A percentile compares a stretch with the other conserved stretches of the same genome.
Evolutionary conservation across 345 rosid genomes (phyloP).

Genomic region (Ricinus communis): DNA sequence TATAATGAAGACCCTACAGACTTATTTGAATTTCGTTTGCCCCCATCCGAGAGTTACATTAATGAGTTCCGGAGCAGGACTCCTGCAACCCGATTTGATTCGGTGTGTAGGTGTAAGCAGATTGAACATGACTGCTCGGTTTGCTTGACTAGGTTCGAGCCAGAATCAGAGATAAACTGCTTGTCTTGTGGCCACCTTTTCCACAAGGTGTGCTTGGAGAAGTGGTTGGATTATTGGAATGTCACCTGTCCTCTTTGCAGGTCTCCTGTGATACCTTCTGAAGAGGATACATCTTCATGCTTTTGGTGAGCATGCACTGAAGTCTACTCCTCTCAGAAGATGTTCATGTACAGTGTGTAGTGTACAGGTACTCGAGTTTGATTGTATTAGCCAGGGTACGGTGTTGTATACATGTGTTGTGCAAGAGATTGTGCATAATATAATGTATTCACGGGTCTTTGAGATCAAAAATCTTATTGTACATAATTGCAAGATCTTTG

Average conservation of each 20-base stretch:
- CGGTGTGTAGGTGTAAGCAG: constrained; percentile 41
- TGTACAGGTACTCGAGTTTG: constrained; percentile 15
- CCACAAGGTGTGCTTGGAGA: constrained; percentile 73
- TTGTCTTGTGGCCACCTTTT: constrained; percentile 69
- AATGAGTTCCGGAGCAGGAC: constrained; percentile 65
- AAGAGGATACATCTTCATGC: constrained; percentile 39
- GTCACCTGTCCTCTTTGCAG: constrained; percentile 76
- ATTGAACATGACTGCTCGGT: constrained; percentile 66
- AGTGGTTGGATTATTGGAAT: constrained; percentile 75
- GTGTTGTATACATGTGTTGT: constrained; percentile 14
- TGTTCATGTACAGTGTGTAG: constrained; percentile 17
- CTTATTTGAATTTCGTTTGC: constrained; percentile 37
- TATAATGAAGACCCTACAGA: constrained; percentile 35
- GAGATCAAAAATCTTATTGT: constrained; percentile 24
- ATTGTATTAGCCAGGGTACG: background rate
- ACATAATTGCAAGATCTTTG: constrained; percentile 28
- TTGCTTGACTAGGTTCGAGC: constrained; percentile 57
- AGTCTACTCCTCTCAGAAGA: constrained; percentile 10
- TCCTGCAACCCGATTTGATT: constrained; percentile 53
- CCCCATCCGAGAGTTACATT: constrained; percentile 47
- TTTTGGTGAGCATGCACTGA: constrained; percentile 39
- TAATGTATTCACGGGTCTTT: constrained; percentile 10
- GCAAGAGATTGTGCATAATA: constrained; percentile 15
- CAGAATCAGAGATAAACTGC: constrained; percentile 59
- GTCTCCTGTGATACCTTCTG: constrained; percentile 58